Base-by-base conservation (phyloP, 129 eudicot genomes). In the Saussurea involucrata region DNA sequence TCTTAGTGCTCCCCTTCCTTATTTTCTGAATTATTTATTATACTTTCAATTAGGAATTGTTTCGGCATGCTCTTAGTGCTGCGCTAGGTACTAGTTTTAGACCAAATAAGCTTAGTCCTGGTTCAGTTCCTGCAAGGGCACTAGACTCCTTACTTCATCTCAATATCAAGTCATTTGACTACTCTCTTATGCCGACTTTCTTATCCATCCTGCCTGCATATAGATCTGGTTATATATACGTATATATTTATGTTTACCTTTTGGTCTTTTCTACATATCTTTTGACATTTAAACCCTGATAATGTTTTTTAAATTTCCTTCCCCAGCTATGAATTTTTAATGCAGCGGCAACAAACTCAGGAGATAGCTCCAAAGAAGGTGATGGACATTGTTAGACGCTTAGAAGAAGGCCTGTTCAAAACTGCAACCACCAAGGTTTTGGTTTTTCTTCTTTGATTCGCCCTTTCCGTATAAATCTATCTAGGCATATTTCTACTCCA, bases 351-450 rank as follows among this genome's bases (percentile, higher is more conserved):
- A 31, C 87, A 82, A 22, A 57, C 82, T 55, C 87, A 67, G 24
- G 95, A 82, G 17, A 37, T 76, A 66, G 74, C 88, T 44, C 40
- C 67, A 64, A 84, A 65, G 86, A 95, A 76, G 86, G 68, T 92
- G 76, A 17, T 69, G 25, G 99, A 90, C 53, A 49, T 95, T 66
- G 93, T 86, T 40, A 89, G 69, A 75, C 94, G 96, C 63, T 73
- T 95, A 76, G 99, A 95, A 71, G 97, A 95, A 66, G 91, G 90
- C 76, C 78, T 95, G 27, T 92, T 82, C 72, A 95, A 72, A 77
- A 75, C 72, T 78, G 94, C 97, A 78, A 12, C 79, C 53, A 15
- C 95, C 60, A 88, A 79, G 96, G 99, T 95, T 80, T 71, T 46
- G 31, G 20, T 58, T 32, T 37, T 27, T 73, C 32, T 42, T 36